Evolutionary conservation across 2,329 filamentous ascomycete species (phyloP).

Genomic region (Calonectria hongkongensis): DNA sequence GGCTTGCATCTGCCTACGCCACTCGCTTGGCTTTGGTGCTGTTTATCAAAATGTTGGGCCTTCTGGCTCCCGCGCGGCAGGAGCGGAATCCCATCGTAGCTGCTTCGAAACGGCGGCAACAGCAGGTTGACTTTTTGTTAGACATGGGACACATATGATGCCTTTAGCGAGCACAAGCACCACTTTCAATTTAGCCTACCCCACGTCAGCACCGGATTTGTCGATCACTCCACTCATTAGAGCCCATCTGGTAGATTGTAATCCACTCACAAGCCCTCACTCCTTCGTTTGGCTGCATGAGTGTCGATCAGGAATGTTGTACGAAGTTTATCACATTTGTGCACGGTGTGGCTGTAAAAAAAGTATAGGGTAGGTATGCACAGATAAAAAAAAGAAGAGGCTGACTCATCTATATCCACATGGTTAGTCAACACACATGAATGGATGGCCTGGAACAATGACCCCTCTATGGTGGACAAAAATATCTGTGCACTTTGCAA

Average conservation of each 20-base stretch:
- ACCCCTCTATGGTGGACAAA: background rate
- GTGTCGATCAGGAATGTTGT: constrained; percentile 45
- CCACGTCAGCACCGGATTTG: constrained; percentile 37
- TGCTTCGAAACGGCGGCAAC: constrained; percentile 34
- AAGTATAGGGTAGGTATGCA: constrained; percentile 37
- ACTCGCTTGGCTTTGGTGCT: constrained; percentile 16
- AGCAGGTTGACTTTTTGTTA: constrained; percentile 11
- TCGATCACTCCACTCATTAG: constrained; percentile 32
- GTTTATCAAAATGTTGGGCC: constrained; percentile 34
- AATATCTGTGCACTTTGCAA: background rate
- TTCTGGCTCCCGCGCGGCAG: constrained; percentile 41
- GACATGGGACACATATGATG: constrained; percentile 27
- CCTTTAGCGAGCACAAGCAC: constrained; percentile 18
- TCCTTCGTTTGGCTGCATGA: background rate
- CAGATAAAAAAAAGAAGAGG: too few species aligned
- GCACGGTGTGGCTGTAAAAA: background rate
- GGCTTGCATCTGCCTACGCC: background rate
- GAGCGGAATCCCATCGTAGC: constrained; percentile 35
- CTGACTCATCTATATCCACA: background rate
- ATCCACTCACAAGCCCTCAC: constrained; percentile 12
- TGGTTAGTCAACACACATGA: background rate
- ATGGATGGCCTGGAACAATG: background rate
- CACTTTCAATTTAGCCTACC: constrained; percentile 29
- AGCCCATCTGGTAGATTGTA: constrained; percentile 33
- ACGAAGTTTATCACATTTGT: constrained; percentile 43